These are phyloP conservation scores for Linderniella brevidens DNA, from an alignment of 257 asterid species.

Conservation along the genomic window DNA sequence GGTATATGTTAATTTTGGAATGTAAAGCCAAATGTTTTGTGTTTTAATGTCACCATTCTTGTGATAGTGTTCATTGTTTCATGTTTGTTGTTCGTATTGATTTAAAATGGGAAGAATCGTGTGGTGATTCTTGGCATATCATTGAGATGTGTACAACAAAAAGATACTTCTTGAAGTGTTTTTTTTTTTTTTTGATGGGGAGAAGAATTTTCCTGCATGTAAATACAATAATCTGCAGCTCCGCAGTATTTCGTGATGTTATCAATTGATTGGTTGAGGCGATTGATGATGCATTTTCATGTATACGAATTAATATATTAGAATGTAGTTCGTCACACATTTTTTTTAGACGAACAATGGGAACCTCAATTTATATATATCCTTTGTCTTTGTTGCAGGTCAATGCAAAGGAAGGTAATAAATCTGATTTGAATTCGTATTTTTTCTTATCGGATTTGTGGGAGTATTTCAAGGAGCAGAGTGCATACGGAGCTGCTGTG, in stretches of 20 bases:
- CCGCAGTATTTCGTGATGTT: too few relatives aligned
- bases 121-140: too few relatives aligned
- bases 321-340: conserved; percentile 4
- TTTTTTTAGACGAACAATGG: conserved; percentile 3
- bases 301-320: background rate
- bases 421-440: conserved; percentile 23
- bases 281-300: too few relatives aligned
- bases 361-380: conserved; percentile 8
- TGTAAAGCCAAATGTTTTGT: too few relatives aligned
- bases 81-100: background rate
- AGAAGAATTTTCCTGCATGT: too few relatives aligned
- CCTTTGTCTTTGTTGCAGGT: conserved; percentile 16
- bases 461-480: conserved; percentile 44
- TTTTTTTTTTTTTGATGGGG: too few relatives aligned
- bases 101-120: background rate
- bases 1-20: conserved; percentile 24
- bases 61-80: background rate
- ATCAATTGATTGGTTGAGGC: too few relatives aligned
- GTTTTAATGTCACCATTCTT: too few relatives aligned
- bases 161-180: too few relatives aligned
- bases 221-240: too few relatives aligned
- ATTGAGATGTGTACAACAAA: too few relatives aligned
- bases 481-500: conserved; percentile 56
- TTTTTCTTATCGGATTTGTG: conserved; percentile 54
- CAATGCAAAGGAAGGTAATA: conserved; percentile 17